phyloP scores from a whole-genome alignment of 1,139 yeast genomes.

The Candida sanyaensis region DNA sequence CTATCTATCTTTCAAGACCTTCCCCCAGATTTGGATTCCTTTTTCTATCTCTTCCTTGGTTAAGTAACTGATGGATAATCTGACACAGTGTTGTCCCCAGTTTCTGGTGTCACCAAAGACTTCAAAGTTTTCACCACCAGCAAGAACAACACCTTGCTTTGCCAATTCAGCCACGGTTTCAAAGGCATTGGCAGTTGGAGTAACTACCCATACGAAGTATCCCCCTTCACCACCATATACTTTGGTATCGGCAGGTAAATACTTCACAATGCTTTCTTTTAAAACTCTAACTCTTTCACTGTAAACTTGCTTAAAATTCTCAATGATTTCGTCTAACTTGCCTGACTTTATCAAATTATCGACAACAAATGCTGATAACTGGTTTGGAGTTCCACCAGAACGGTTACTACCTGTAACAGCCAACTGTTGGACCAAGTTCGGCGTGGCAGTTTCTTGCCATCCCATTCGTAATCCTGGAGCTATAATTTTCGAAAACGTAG shows the following conservation, averaged over 20 bases:
- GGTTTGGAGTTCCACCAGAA: slow-evolving; percentile 91
- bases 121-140: slow-evolving; percentile 76
- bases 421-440: slow-evolving; percentile 58
- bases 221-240: slow-evolving; percentile 80
- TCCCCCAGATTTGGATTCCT: slow-evolving; percentile 71
- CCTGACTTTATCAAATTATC: slow-evolving; percentile 62
- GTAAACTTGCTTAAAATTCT: slow-evolving; percentile 45
- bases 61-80: slow-evolving; percentile 65
- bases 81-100: slow-evolving; percentile 63
- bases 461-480: slow-evolving; percentile 92
- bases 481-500: slow-evolving; percentile 76
- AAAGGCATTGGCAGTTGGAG: slow-evolving; percentile 54
- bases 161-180: slow-evolving; percentile 44
- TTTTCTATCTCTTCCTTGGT: slow-evolving; percentile 48
- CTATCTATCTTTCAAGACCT: slow-evolving; percentile 22
- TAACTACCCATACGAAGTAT: slow-evolving; percentile 76
- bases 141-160: slow-evolving; percentile 56
- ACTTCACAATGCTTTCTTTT: slow-evolving; percentile 37
- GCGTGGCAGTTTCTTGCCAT: slow-evolving; percentile 77
- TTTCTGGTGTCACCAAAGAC: slow-evolving; percentile 59
- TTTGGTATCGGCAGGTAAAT: slow-evolving; percentile 51
- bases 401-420: slow-evolving; percentile 80
- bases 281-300: slow-evolving; percentile 50
- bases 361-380: slow-evolving; percentile 69
- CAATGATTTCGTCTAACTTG: slow-evolving; percentile 50